phyloP scores from a whole-genome alignment of 163 green algal species.

The Scenedesmus sp. region DNA sequence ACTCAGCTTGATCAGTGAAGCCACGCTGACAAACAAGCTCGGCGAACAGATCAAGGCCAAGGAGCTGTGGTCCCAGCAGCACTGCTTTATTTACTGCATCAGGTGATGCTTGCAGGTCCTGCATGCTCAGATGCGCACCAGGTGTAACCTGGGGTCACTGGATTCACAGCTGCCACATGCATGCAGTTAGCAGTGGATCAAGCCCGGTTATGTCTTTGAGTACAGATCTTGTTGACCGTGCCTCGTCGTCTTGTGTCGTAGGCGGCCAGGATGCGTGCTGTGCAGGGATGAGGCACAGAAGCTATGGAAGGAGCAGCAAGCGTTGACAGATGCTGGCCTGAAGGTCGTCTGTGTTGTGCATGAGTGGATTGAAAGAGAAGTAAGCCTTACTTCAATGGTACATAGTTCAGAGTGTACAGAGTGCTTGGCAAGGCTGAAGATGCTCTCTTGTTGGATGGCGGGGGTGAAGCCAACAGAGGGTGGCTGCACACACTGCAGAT shows the following conservation, averaged over 20 bases:
- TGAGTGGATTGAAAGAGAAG: slow-evolving; percentile 71
- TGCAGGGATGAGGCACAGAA: slow-evolving; percentile 67
- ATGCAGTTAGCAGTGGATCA: not conserved
- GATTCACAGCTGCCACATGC: not conserved
- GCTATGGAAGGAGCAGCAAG: slow-evolving; percentile 55
- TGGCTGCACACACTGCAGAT: too few relatives aligned
- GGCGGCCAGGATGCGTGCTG: slow-evolving; percentile 52
- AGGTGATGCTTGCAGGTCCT: not conserved
- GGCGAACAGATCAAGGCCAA: slow-evolving; percentile 9
- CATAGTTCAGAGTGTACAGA: too few relatives aligned
- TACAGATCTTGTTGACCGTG: not conserved
- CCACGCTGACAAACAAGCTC: slow-evolving; percentile 13
- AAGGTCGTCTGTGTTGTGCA: slow-evolving; percentile 47
- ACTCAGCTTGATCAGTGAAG: slow-evolving; percentile 10
- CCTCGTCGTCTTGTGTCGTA: not conserved
- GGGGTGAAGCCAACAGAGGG: too few relatives aligned
- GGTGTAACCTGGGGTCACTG: too few relatives aligned
- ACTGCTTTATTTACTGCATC: slow-evolving; percentile 42
- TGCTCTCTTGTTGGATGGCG: too few relatives aligned
- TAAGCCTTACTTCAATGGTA: not conserved
- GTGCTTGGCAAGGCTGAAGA: too few relatives aligned
- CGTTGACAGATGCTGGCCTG: slow-evolving; percentile 30
- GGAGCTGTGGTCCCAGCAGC: slow-evolving; percentile 17
- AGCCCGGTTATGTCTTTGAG: not conserved
- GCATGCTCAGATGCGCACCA: not conserved